Conservation (phyloP, 768 basidiomycete species). For the Russula brevipes region DNA sequence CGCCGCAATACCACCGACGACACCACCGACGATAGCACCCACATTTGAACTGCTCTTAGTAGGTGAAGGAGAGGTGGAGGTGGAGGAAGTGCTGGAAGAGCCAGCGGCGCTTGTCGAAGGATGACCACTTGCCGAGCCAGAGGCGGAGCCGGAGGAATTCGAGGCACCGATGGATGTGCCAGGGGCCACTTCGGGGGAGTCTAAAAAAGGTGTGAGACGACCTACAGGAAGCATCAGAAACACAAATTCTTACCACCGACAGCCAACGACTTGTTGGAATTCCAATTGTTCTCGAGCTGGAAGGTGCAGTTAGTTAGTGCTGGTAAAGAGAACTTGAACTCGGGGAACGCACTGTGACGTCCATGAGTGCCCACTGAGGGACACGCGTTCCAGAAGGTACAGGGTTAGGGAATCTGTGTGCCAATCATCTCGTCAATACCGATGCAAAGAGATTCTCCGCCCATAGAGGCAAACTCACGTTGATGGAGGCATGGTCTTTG, state of each 20-base stretch:
- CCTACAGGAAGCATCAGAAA: too few relatives aligned
- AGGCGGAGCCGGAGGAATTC: background rate
- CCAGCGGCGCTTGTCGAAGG: background rate
- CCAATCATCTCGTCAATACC: background rate
- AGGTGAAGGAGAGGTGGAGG: background rate
- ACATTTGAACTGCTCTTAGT: background rate
- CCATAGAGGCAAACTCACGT: slow-evolving; percentile 1
- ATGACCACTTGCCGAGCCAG: background rate
- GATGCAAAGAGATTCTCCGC: background rate
- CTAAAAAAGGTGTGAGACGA: background rate
- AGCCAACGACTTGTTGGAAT: background rate
- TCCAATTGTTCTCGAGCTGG: slow-evolving; percentile 1
- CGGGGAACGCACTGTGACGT: slow-evolving; percentile 3
- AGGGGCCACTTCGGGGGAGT: background rate
- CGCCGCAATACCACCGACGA: slow-evolving; percentile 1
- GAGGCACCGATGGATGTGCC: background rate
- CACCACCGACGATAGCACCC: background rate
- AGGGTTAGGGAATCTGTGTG: slow-evolving; percentile 2
- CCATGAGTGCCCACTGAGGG: slow-evolving; percentile 6
- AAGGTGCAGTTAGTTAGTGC: background rate
- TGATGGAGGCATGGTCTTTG: background rate
- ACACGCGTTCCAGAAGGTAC: slow-evolving; percentile 12
- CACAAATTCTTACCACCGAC: background rate
- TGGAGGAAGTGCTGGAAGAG: background rate
- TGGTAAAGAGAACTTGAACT: background rate